Conservation (phyloP, 192 early-diverging fungal genomes). For the Coemansia sp. region DNA sequence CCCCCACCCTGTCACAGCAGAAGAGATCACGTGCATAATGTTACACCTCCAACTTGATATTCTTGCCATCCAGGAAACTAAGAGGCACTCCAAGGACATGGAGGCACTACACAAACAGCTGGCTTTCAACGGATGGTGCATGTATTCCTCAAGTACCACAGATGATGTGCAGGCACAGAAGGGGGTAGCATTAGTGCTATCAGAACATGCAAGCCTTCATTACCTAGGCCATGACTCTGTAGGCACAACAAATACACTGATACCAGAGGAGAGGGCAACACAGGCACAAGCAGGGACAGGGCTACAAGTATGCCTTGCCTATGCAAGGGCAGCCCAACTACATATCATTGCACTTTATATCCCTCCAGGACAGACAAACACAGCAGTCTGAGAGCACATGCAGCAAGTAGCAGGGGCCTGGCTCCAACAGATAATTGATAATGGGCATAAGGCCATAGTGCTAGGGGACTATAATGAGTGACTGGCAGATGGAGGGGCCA, state of each 20-base stretch:
- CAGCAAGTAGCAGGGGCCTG: not conserved
- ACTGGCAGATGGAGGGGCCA: not conserved
- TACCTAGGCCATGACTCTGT: not conserved
- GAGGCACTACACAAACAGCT: not conserved
- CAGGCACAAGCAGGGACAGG: not conserved
- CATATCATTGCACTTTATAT: not conserved
- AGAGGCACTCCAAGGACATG: not conserved
- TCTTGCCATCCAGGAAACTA: not conserved
- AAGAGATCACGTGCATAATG: not conserved
- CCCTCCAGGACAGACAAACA: not conserved
- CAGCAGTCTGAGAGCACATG: not conserved
- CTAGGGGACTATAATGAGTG: not conserved
- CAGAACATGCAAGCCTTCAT: not conserved
- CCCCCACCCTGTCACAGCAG: not conserved
- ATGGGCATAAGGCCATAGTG: not conserved
- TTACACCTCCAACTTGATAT: not conserved
- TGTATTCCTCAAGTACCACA: not conserved
- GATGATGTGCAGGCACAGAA: not conserved
- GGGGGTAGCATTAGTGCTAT: not conserved
- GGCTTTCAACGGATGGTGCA: not conserved
- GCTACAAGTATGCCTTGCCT: not conserved
- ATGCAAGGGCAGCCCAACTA: not conserved
- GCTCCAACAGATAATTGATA: not conserved
- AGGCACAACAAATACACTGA: not conserved
- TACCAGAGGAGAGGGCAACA: not conserved